Base-by-base conservation (phyloP, 139 green algal species). In the Closterium sp. region DNA sequence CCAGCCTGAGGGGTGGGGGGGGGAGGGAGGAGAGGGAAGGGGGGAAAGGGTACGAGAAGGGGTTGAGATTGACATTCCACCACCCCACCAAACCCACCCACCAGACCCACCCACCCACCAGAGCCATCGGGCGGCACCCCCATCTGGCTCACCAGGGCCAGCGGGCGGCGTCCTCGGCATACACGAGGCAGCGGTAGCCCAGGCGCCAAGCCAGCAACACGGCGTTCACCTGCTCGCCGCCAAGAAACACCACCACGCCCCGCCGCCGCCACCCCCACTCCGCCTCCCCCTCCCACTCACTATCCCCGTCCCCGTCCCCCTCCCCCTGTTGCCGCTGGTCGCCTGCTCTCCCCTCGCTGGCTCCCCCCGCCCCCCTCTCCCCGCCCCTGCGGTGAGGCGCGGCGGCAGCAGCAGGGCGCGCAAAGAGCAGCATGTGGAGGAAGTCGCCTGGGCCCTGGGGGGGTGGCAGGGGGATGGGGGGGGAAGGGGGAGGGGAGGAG, bases 161-260 rank as follows among this genome's bases (percentile, higher is more conserved):
- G 23, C 91, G 88, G 31, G 84, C 91, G 36, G 91, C 91, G 2
- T 93, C 91, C 66, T 93, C 91, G 3, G 91, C 87, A 16, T 93
- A 93, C 33, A 93, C 34, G 31, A 93, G 32, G 32, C 30, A 66
- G 28, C 36, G 85, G 83, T 91, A 93, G 12, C 83, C 33, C 21
- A 93, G 87, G 19, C 91, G 30, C 88, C 86, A 30, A 4, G 35
- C 87, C 21, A 93, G 16, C 55, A 93, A 19, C 87, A 93, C 91
- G 10, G 91, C 87, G 16, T 93, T 92, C 89, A 93, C 35, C 43
- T 93, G 91, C 32, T 93, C 91, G 31, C 91, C 91, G 35, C 91
- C 91, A 12, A 93, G 87, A 55, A 93, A 93, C 32, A 93, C 89
- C 33, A 33, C 93, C 23, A 93, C 91, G 21, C 91, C 91, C 21